A percentile compares a stretch with the other conserved stretches of the same genome.
Conservation (phyloP, 768 basidiomycete species). For the Panaeolus cyanescens region DNA sequence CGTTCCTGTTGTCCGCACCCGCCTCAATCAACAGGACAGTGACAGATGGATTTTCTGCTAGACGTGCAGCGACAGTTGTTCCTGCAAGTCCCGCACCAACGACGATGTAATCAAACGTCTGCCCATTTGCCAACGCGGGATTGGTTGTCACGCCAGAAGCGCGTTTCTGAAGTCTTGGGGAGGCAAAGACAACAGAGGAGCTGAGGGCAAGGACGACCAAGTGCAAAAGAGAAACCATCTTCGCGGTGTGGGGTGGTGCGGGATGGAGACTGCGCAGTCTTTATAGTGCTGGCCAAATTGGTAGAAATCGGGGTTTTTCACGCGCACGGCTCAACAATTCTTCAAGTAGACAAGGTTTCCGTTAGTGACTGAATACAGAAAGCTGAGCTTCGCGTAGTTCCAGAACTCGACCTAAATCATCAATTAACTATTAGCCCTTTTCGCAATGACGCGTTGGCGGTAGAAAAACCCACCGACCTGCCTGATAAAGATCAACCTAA, state of each 20-base stretch:
- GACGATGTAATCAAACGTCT: conserved; percentile 46
- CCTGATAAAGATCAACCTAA: background rate
- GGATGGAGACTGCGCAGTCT: background rate
- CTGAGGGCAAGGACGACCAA: background rate
- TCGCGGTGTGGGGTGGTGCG: background rate
- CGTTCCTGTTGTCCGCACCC: conserved; percentile 46
- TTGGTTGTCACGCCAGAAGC: conserved; percentile 35
- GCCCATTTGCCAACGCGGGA: conserved; percentile 30
- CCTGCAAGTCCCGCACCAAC: conserved; percentile 51
- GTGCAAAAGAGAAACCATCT: background rate
- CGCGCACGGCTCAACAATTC: background rate
- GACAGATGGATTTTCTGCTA: conserved; percentile 43
- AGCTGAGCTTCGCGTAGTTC: background rate
- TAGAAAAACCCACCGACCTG: background rate
- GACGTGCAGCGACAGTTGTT: conserved; percentile 47
- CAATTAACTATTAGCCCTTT: background rate
- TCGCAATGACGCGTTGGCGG: background rate
- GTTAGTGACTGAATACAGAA: background rate
- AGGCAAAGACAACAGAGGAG: conserved; percentile 9
- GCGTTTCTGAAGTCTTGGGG: conserved; percentile 25
- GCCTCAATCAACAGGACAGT: conserved; percentile 54
- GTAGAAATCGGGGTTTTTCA: background rate
- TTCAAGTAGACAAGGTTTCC: background rate
- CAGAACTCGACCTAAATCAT: background rate
- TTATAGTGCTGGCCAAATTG: background rate